phyloP scores from a whole-genome alignment of 139 green algal species.

The Marvania coccoides region DNA sequence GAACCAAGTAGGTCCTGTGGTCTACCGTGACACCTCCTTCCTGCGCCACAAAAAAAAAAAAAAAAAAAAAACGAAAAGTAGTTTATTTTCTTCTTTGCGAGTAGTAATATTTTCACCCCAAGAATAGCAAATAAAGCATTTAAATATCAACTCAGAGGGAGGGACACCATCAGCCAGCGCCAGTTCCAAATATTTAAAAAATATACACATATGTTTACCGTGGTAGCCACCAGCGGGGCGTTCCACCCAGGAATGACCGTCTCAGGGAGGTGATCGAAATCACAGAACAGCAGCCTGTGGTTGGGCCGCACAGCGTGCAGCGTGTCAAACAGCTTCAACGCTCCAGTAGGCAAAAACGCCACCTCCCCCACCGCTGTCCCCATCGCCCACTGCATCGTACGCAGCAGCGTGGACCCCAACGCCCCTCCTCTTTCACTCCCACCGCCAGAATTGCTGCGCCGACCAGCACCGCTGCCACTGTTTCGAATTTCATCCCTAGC shows the following conservation, averaged over 20 bases:
- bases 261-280: constrained; percentile 82
- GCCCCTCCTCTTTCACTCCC: background rate
- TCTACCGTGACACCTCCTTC: constrained; percentile 44
- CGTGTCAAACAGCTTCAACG: constrained; percentile 57
- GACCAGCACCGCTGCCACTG: constrained; percentile 5
- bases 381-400: background rate
- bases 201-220: constrained; percentile 10
- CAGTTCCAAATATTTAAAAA: background rate
- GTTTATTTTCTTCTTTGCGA: no score
- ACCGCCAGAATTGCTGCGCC: background rate
- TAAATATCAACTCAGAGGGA: no score
- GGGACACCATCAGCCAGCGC: background rate
- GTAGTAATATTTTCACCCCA: no score
- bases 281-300: constrained; percentile 65
- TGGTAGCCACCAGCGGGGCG: constrained; percentile 73
- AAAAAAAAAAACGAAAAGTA: no score
- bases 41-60: no score
- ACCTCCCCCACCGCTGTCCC: constrained; percentile 5
- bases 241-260: constrained; percentile 52
- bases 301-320: constrained; percentile 54
- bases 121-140: no score
- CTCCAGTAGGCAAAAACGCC: constrained; percentile 59
- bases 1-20: constrained; percentile 40
- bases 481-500: no score
- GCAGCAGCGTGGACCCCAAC: background rate